Evolutionary conservation across 2,329 filamentous ascomycete species (phyloP).

Genomic region (Ophiostoma angusticollis): DNA sequence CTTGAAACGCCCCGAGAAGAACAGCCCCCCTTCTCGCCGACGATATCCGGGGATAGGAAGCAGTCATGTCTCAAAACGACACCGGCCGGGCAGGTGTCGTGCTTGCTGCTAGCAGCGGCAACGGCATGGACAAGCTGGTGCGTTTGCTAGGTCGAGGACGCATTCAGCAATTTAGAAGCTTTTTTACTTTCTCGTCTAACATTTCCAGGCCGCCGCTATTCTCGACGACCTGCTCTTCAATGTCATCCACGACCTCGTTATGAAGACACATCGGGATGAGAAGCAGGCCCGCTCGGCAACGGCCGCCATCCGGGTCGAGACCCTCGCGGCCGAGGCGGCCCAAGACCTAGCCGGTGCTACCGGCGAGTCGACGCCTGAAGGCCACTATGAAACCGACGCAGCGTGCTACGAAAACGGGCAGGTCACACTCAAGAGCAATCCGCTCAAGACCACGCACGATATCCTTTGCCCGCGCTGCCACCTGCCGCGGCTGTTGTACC

Average conservation of each 20-base stretch:
- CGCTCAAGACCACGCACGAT: constrained; percentile 56
- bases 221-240: constrained; percentile 67
- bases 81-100: constrained; percentile 46
- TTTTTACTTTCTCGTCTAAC: background rate
- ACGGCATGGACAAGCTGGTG: constrained; percentile 47
- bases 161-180: background rate
- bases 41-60: no score
- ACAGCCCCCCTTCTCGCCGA: no score
- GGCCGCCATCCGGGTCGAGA: constrained; percentile 51
- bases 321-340: constrained; percentile 44
- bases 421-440: constrained; percentile 58
- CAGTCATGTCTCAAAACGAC: constrained; percentile 12
- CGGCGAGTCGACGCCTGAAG: constrained; percentile 40
- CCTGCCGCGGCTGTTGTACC: constrained; percentile 59
- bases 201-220: constrained; percentile 41
- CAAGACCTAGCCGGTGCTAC: constrained; percentile 31
- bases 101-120: constrained; percentile 37
- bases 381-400: constrained; percentile 52
- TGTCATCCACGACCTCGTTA: constrained; percentile 60
- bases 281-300: constrained; percentile 59
- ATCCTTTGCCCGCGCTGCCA: constrained; percentile 64
- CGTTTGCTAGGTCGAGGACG: constrained; percentile 23
- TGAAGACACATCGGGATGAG: constrained; percentile 65
- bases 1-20: no score
- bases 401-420: constrained; percentile 58